Percentiles rank a stretch among this genome's conserved stretches.
These are phyloP conservation scores for Debaryomyces psychrophilus DNA, from an alignment of 1,139 yeast species.

Conservation along the genomic window DNA sequence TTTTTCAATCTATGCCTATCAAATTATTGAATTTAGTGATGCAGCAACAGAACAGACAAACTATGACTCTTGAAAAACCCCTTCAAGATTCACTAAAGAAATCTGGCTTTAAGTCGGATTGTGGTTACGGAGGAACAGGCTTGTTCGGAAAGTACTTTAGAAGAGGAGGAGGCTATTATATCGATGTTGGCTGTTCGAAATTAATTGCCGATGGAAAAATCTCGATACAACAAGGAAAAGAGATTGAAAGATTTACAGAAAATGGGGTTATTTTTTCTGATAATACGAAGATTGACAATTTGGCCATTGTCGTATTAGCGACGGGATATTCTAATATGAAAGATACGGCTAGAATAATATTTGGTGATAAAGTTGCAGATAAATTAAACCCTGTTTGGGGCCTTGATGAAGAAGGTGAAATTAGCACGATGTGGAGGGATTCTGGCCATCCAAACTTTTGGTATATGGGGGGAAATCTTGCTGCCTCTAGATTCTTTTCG, in stretches of 20 bases:
- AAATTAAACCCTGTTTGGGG: slow-evolving; percentile 36
- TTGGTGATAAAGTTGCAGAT: slow-evolving; percentile 36
- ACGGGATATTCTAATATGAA: slow-evolving; percentile 49
- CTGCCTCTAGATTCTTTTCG: slow-evolving; percentile 36
- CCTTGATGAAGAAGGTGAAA: slow-evolving; percentile 39
- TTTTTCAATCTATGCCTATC: slow-evolving; percentile 35
- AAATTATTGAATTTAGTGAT: slow-evolving; percentile 22
- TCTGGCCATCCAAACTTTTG: slow-evolving; percentile 40
- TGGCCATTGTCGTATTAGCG: slow-evolving; percentile 45
- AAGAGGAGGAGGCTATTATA: slow-evolving; percentile 50
- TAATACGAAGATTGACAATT: slow-evolving; percentile 33
- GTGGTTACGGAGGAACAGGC: slow-evolving; percentile 48
- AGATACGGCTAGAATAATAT: slow-evolving; percentile 39
- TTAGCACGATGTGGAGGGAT: slow-evolving; percentile 38
- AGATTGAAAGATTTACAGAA: slow-evolving; percentile 35
- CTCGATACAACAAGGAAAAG: slow-evolving; percentile 34
- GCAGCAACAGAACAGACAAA: slow-evolving; percentile 11
- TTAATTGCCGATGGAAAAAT: slow-evolving; percentile 41
- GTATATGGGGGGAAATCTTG: slow-evolving; percentile 44
- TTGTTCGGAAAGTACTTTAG: slow-evolving; percentile 40
- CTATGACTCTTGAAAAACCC: slow-evolving; percentile 29
- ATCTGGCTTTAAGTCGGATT: slow-evolving; percentile 42
- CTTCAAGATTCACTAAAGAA: slow-evolving; percentile 31
- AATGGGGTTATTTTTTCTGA: slow-evolving; percentile 41
- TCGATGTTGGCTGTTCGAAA: slow-evolving; percentile 46